Evolutionary conservation across 2,329 filamentous ascomycete species (phyloP).

Genomic region (Ceratocystis colombiana): DNA sequence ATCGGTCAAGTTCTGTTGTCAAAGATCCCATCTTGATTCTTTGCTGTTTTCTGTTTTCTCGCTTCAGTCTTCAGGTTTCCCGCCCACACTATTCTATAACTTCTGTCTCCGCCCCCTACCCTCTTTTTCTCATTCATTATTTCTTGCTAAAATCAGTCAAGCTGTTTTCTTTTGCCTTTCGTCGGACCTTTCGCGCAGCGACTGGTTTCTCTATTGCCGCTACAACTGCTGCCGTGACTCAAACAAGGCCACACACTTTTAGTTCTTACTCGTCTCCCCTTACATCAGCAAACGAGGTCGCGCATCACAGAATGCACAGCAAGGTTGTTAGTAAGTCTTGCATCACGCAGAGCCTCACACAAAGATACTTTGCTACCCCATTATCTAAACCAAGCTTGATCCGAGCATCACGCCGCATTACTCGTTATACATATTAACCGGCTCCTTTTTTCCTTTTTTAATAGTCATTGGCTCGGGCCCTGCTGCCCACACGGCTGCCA

Average conservation of each 20-base stretch:
- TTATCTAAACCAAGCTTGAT: background rate
- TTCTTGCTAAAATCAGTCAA: conserved; percentile 41
- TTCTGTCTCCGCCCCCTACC: background rate
- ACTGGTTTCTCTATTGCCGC: conserved; percentile 64
- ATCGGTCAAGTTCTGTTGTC: background rate
- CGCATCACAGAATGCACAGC: conserved; percentile 59
- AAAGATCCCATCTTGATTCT: conserved; percentile 1
- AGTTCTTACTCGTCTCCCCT: conserved; percentile 9
- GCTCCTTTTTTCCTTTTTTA: conserved; percentile 10
- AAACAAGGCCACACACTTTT: conserved; percentile 15
- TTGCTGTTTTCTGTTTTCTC: conserved; percentile 12
- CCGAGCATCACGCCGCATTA: background rate
- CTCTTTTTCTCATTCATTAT: background rate
- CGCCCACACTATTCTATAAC: background rate
- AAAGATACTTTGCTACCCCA: too few species aligned
- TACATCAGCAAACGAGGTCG: conserved; percentile 8
- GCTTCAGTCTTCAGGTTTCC: too few species aligned
- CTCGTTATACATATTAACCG: conserved; percentile 1
- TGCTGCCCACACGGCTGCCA: conserved; percentile 90
- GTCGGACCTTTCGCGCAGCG: conserved; percentile 65
- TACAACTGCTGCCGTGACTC: conserved; percentile 43
- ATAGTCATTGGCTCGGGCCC: conserved; percentile 87
- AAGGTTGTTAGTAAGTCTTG: conserved; percentile 71
- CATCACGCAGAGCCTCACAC: background rate
- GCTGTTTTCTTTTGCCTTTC: conserved; percentile 79